Conservation (phyloP, 1,284 basidiomycete genomes). For the Coniophora puteana region DNA sequence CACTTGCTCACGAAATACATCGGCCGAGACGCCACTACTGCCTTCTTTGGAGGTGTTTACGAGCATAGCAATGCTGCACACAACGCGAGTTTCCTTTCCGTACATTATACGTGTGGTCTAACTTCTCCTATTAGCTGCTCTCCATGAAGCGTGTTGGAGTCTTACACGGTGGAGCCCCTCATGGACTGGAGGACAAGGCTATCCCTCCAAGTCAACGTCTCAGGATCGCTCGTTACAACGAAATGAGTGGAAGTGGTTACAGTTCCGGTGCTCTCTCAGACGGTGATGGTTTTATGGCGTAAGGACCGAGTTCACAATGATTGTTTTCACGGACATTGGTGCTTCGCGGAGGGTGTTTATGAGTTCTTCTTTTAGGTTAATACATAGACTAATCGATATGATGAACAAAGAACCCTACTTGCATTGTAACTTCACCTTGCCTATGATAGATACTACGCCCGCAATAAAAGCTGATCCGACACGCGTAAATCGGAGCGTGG, state of each 20-base stretch:
- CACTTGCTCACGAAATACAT: conserved; percentile 67
- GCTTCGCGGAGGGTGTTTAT: no score
- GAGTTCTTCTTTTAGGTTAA: no score
- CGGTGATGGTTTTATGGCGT: conserved; percentile 30
- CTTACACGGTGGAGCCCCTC: conserved; percentile 66
- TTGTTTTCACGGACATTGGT: no score
- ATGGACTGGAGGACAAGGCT: conserved; percentile 51
- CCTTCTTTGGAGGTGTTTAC: conserved; percentile 90
- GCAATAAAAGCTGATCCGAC: no score
- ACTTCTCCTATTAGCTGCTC: conserved; percentile 40
- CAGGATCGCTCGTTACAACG: conserved; percentile 56
- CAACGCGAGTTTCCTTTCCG: conserved; percentile 45
- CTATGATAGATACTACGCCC: no score
- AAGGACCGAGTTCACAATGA: no score
- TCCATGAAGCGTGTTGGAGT: conserved; percentile 88
- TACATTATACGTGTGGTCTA: conserved; percentile 13
- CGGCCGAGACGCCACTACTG: conserved; percentile 81
- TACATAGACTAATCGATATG: no score
- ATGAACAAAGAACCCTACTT: no score
- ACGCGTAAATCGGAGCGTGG: no score
- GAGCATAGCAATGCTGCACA: conserved; percentile 88
- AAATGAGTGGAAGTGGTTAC: conserved; percentile 41
- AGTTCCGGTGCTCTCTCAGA: conserved; percentile 30
- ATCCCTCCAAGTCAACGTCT: conserved; percentile 62
- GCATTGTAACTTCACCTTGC: no score